phyloP scores from a whole-genome alignment of 768 basidiomycete species.

The Suillus subaureus region DNA sequence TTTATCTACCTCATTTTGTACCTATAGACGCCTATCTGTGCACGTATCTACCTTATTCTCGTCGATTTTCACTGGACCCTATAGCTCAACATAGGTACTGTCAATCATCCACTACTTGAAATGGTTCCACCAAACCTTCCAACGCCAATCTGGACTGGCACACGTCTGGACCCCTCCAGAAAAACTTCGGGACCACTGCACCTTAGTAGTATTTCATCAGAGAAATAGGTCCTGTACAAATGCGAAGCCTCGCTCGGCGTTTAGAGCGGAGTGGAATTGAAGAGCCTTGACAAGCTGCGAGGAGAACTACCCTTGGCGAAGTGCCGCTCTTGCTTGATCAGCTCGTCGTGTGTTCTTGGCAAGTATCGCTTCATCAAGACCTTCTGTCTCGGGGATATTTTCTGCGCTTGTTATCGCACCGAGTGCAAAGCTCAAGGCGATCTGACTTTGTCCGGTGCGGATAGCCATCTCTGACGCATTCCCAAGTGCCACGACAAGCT shows the following conservation, averaged over 20 bases:
- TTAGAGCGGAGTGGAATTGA: neutral
- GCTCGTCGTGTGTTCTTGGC: conserved; percentile 6
- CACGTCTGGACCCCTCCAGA: neutral
- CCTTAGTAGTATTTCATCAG: neutral
- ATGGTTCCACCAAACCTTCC: neutral
- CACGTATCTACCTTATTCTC: too few species aligned
- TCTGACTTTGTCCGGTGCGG: conserved; percentile 1
- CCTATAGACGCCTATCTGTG: too few species aligned
- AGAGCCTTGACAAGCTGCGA: neutral
- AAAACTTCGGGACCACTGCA: neutral
- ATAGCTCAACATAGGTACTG: neutral
- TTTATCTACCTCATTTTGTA: too few species aligned
- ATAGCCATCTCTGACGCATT: conserved; percentile 37
- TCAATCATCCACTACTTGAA: too few species aligned
- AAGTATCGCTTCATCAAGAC: neutral
- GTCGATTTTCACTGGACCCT: too few species aligned
- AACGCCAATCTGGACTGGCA: neutral
- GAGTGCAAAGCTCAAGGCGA: conserved; percentile 5
- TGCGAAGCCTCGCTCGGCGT: neutral
- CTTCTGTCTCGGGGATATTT: conserved; percentile 1
- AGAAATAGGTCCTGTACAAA: neutral
- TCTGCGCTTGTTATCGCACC: conserved; percentile 5
- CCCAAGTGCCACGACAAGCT: conserved; percentile 34
- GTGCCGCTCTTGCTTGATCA: conserved; percentile 4
- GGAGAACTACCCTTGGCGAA: conserved; percentile 6